phyloP scores from a whole-genome alignment of 2,329 filamentous ascomycete species.

The Penicillium paneum region DNA sequence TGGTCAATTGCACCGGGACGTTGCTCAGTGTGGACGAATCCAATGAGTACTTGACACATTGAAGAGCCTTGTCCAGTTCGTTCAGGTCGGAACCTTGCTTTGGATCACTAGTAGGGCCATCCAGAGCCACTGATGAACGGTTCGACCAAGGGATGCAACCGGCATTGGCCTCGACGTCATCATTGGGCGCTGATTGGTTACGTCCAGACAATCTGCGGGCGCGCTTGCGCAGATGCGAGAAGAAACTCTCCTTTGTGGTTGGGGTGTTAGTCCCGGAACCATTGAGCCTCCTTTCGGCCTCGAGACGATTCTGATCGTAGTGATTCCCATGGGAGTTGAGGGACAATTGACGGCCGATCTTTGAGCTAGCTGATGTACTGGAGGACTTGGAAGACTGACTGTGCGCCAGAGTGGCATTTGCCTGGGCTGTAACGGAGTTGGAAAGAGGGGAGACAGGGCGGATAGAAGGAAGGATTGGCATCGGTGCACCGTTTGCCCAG shows the following conservation, averaged over 20 bases:
- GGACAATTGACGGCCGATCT: slow-evolving; percentile 91
- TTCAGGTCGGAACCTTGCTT: slow-evolving; percentile 53
- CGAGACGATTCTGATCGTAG: slow-evolving; percentile 86
- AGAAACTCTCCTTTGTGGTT: slow-evolving; percentile 89
- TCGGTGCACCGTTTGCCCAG: slow-evolving; percentile 85
- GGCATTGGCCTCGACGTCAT: slow-evolving; percentile 89
- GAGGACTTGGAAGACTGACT: slow-evolving; percentile 45
- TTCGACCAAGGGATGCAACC: slow-evolving; percentile 89
- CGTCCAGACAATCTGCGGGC: slow-evolving; percentile 88
- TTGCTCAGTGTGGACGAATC: slow-evolving; percentile 44
- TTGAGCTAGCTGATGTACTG: slow-evolving; percentile 59
- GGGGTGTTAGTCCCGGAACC: slow-evolving; percentile 73
- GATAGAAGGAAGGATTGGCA: slow-evolving; percentile 93
- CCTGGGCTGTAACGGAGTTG: slow-evolving; percentile 86
- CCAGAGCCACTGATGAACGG: slow-evolving; percentile 77
- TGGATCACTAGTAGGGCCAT: slow-evolving; percentile 52
- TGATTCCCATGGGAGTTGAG: slow-evolving; percentile 89
- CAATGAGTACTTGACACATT: slow-evolving; percentile 58
- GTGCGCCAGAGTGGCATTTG: slow-evolving; percentile 61
- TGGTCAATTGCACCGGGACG: slow-evolving; percentile 36
- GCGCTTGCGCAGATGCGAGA: slow-evolving; percentile 92
- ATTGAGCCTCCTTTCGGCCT: slow-evolving; percentile 86
- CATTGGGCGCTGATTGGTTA: slow-evolving; percentile 76
- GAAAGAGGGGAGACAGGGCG: slow-evolving; percentile 94
- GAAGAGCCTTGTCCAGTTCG: slow-evolving; percentile 60